These are phyloP conservation scores for Toxoplasma gondii DNA, from an alignment of 169 alveolate species.

Conservation along the genomic window DNA sequence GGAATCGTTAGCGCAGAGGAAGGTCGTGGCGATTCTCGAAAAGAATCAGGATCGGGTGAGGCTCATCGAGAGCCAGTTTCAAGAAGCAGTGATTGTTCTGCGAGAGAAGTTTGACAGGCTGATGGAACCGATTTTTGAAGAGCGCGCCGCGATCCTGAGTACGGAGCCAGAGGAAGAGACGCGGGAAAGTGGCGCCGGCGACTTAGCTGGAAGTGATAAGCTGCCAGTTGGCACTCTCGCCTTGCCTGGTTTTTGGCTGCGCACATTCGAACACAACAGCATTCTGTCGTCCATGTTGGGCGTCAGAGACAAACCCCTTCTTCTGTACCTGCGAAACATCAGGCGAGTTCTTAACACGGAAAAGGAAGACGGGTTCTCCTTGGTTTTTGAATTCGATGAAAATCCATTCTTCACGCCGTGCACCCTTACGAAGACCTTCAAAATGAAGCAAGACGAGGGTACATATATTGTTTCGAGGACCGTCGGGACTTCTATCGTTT, in stretches of 20 bases:
- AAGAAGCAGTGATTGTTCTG: background rate
- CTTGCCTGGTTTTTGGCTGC: conserved; percentile 9
- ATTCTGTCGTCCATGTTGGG: background rate
- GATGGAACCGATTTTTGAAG: background rate
- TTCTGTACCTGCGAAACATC: background rate
- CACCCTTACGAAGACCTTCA: background rate
- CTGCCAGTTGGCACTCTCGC: background rate
- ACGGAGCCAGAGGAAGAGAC: background rate
- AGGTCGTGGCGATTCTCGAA: background rate
- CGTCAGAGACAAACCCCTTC: background rate
- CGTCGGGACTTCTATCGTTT: background rate
- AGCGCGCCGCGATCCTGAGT: background rate
- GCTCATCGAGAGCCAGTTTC: background rate
- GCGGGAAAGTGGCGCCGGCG: background rate
- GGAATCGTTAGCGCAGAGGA: background rate
- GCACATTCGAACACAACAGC: background rate
- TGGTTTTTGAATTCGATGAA: conserved; percentile 7
- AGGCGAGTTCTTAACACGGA: background rate
- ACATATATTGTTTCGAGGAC: background rate
- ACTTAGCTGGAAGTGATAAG: background rate
- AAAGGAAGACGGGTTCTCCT: conserved; percentile 6
- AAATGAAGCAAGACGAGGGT: background rate
- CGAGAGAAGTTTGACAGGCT: conserved; percentile 23
- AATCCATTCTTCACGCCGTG: conserved; percentile 13
- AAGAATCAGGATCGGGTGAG: background rate